Conservation (phyloP, 495 filamentous ascomycete genomes). For the Penicillium cosmopolitanum region DNA sequence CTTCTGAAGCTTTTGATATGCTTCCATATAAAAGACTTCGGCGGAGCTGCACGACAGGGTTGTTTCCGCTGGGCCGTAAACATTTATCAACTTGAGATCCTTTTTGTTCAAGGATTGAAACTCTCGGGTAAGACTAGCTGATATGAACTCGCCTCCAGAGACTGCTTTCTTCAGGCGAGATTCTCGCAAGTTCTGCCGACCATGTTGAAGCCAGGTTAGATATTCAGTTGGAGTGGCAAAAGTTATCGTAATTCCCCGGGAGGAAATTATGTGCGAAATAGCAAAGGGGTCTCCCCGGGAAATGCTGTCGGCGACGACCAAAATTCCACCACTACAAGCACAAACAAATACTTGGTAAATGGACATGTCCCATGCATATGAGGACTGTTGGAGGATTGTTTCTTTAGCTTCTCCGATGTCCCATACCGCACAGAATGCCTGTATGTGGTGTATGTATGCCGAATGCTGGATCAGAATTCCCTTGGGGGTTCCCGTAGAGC, state of each 20-base stretch:
- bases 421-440: constrained; percentile 24
- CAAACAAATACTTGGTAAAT: constrained; percentile 37
- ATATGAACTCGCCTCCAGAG: constrained; percentile 28
- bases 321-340: constrained; percentile 34
- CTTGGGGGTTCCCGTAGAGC: constrained; percentile 44
- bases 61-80: constrained; percentile 39
- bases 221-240: constrained; percentile 49
- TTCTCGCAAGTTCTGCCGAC: constrained; percentile 11
- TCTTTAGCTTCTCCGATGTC: constrained; percentile 24
- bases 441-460: constrained; percentile 33
- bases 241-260: constrained; percentile 40
- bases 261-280: constrained; percentile 35
- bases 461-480: constrained; percentile 41
- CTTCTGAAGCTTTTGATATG: background rate
- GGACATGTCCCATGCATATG: constrained; percentile 44
- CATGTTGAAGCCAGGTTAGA: constrained; percentile 35
- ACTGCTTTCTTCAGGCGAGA: constrained; percentile 11
- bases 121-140: constrained; percentile 16
- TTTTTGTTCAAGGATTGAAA: constrained; percentile 25
- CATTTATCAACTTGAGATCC: constrained; percentile 32
- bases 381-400: constrained; percentile 46
- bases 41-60: constrained; percentile 25
- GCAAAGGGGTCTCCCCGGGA: constrained; percentile 36
- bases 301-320: constrained; percentile 30
- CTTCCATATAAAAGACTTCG: constrained; percentile 20